Evolutionary conservation across 2,329 filamentous ascomycete genomes (phyloP).

Genomic region (Colletotrichum sp.): DNA sequence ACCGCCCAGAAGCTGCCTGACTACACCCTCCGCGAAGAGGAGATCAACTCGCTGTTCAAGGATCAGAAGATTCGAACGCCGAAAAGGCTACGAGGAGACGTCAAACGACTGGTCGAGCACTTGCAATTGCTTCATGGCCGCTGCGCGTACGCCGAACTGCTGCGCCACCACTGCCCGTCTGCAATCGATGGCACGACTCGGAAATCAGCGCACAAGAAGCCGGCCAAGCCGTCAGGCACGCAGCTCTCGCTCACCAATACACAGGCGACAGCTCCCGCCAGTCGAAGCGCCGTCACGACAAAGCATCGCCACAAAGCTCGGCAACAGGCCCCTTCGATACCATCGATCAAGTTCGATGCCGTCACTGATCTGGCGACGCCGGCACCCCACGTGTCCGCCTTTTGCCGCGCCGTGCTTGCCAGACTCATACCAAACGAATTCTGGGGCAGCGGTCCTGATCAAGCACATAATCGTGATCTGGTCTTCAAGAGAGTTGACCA

Average conservation of each 20-base stretch:
- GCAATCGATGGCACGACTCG: constrained; percentile 26
- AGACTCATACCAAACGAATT: constrained; percentile 77
- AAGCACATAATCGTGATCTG: constrained; percentile 62
- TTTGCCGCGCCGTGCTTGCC: constrained; percentile 78
- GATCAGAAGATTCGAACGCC: constrained; percentile 47
- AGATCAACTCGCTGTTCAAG: constrained; percentile 61
- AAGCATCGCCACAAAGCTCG: background rate
- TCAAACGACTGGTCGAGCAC: constrained; percentile 64
- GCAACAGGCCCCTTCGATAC: background rate
- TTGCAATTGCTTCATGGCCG: constrained; percentile 74
- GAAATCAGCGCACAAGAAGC: background rate
- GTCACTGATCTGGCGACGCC: constrained; percentile 75
- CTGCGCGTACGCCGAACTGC: constrained; percentile 80
- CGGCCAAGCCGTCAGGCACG: background rate
- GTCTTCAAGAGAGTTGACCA: constrained; percentile 74
- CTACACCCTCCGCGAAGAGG: constrained; percentile 84
- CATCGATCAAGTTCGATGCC: constrained; percentile 47
- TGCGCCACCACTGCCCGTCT: constrained; percentile 81
- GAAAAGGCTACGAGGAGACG: constrained; percentile 70
- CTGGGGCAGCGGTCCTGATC: constrained; percentile 67
- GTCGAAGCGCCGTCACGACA: background rate
- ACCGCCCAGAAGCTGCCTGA: constrained; percentile 81
- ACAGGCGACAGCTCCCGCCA: background rate
- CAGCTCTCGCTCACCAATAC: background rate
- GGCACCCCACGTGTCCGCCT: constrained; percentile 75